Evolutionary conservation across 2,329 filamentous ascomycete genomes (phyloP).

Genomic region (Fusarium tricinctum): DNA sequence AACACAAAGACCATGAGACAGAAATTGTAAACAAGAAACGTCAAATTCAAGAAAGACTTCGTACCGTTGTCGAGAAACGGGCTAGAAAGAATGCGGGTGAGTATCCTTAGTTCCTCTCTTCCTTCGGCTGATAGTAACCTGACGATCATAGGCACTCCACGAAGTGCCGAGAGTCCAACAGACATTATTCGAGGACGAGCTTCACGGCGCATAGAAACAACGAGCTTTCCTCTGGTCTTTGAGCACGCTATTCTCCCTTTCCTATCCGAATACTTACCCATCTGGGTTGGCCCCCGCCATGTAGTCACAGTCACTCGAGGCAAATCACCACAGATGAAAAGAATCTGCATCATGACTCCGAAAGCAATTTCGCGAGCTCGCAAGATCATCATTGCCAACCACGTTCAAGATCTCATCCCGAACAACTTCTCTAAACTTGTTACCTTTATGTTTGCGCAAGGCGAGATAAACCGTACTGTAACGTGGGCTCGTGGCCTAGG

Average conservation of each 20-base stretch:
- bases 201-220: conserved; percentile 52
- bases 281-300: conserved; percentile 59
- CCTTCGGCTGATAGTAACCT: conserved; percentile 4
- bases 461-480: conserved; percentile 53
- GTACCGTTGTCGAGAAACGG: conserved; percentile 54
- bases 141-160: conserved; percentile 45
- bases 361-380: conserved; percentile 53
- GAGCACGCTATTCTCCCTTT: conserved; percentile 62
- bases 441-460: conserved; percentile 57
- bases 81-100: conserved; percentile 50
- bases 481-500: conserved; percentile 59
- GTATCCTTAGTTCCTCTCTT: conserved; percentile 10
- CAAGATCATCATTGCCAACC: conserved; percentile 57
- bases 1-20: conserved; percentile 6
- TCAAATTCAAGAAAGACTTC: conserved; percentile 55
- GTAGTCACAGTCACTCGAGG: conserved; percentile 58
- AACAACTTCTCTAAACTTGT: conserved; percentile 50
- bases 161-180: conserved; percentile 53
- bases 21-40: conserved; percentile 51
- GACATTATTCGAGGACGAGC: conserved; percentile 48
- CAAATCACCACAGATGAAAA: conserved; percentile 52
- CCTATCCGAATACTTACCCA: conserved; percentile 58
- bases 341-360: conserved; percentile 60
- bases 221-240: conserved; percentile 59
- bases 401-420: conserved; percentile 60